Percentiles rank a stretch among this genome's conserved stretches.
phyloP scores from a whole-genome alignment of 2,329 filamentous ascomycete species.

The Celoporthe dispersa region DNA sequence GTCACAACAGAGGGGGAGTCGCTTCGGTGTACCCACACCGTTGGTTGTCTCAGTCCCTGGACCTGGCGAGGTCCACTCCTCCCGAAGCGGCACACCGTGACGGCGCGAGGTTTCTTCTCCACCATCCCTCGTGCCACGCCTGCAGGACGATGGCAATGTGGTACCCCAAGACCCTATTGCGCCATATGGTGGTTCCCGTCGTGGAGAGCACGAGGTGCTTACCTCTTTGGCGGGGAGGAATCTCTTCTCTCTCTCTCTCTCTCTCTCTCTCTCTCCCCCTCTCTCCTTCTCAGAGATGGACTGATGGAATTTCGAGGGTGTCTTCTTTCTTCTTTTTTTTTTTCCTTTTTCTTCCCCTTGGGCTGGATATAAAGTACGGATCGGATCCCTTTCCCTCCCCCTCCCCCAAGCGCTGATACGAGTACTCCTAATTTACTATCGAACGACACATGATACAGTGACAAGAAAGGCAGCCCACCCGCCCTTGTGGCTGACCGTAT shows the following conservation, averaged over 20 bases:
- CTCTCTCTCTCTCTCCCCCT: no score
- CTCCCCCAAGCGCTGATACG: no score
- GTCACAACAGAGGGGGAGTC: not conserved
- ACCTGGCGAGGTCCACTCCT: not conserved
- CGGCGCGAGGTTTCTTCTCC: not conserved
- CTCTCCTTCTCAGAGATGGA: no score
- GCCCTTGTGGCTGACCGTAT: not conserved
- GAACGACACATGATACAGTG: not conserved
- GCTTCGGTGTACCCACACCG: not conserved
- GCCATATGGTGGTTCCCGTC: not conserved
- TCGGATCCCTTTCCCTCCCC: not conserved
- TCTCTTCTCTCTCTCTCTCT: no score
- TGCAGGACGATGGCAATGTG: not conserved
- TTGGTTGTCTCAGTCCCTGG: slow-evolving; percentile 2
- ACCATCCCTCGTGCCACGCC: not conserved
- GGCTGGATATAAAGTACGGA: not conserved
- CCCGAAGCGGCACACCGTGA: slow-evolving; percentile 2
- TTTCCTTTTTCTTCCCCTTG: no score
- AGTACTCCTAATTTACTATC: not conserved
- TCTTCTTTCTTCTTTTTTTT: no score
- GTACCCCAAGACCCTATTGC: not conserved
- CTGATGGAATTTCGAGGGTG: not conserved
- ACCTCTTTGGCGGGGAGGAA: not conserved
- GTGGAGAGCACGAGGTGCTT: not conserved
- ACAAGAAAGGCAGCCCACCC: not conserved